phyloP scores from a whole-genome alignment of 352 stramenopile genomes.

The Phytophthora colocasiae region DNA sequence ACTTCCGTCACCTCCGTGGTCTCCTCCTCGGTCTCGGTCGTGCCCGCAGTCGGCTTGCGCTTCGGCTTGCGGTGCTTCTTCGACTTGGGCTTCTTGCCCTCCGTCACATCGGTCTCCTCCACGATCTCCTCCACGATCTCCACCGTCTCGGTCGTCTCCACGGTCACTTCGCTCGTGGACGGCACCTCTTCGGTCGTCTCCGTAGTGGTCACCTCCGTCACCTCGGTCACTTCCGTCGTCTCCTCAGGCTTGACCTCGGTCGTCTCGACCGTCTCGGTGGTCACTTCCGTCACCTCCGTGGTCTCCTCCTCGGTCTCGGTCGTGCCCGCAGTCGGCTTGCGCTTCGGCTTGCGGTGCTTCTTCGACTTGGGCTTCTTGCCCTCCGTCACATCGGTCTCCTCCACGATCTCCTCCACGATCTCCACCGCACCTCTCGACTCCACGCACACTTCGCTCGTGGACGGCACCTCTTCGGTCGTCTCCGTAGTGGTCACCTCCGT shows the following conservation, averaged over 20 bases:
- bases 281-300: conserved; percentile 1
- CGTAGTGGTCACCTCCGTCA: conserved; percentile 5
- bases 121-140: conserved; percentile 6
- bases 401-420: neutral
- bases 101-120: conserved; percentile 18
- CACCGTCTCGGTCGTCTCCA: neutral
- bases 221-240: conserved; percentile 13
- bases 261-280: conserved; percentile 2
- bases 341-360: neutral
- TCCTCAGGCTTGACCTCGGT: conserved; percentile 2
- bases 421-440: neutral
- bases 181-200: conserved; percentile 8
- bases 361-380: conserved; percentile 1
- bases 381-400: conserved; percentile 1
- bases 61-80: conserved; percentile 24
- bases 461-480: neutral
- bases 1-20: neutral
- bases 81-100: conserved; percentile 25
- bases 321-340: neutral
- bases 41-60: conserved; percentile 8
- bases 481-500: conserved; percentile 4
- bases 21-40: conserved; percentile 4
- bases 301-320: conserved; percentile 2
- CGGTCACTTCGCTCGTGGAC: neutral
- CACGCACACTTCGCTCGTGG: neutral